Evolutionary conservation across 225 moss, liverwort and hornwort species (phyloP).

Genomic region (Pleurozium schreberi): DNA sequence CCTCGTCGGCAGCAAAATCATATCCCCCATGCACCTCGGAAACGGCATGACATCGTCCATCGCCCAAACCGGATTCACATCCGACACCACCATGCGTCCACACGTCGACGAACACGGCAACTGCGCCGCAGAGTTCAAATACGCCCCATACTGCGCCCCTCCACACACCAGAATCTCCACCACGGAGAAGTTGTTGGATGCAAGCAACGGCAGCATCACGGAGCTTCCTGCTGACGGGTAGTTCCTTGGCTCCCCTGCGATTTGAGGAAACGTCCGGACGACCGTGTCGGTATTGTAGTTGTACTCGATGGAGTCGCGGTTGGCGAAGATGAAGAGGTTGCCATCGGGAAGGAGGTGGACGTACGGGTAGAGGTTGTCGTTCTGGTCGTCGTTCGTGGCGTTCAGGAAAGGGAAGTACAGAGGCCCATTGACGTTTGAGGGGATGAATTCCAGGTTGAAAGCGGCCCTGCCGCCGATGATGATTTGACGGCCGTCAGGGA

Average conservation of each 20-base stretch:
- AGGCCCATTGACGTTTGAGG: slow-evolving; percentile 1
- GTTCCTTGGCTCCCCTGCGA: slow-evolving; percentile 43
- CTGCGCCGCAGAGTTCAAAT: slow-evolving; percentile 19
- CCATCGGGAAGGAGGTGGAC: slow-evolving; percentile 48
- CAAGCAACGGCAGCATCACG: slow-evolving; percentile 41
- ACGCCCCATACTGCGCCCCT: slow-evolving; percentile 51
- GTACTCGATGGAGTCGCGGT: slow-evolving; percentile 48
- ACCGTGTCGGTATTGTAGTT: slow-evolving; percentile 27
- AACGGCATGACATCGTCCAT: slow-evolving; percentile 69
- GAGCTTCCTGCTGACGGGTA: slow-evolving; percentile 54
- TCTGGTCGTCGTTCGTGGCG: slow-evolving; percentile 36
- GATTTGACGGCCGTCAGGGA: slow-evolving; percentile 50
- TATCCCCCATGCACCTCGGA: slow-evolving; percentile 74
- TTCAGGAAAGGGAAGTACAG: slow-evolving; percentile 39
- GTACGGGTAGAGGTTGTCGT: slow-evolving; percentile 56
- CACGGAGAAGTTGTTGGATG: slow-evolving; percentile 17
- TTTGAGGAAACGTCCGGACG: slow-evolving; percentile 28
- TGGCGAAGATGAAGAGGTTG: slow-evolving; percentile 49
- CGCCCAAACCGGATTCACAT: slow-evolving; percentile 31
- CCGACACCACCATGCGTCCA: slow-evolving; percentile 20
- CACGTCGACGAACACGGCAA: slow-evolving; percentile 36
- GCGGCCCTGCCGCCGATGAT: slow-evolving; percentile 39
- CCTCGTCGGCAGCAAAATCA: slow-evolving; percentile 65
- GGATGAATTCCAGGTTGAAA: slow-evolving; percentile 25
- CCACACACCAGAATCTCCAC: slow-evolving; percentile 50